Evolutionary conservation across 1,284 basidiomycete genomes (phyloP), one percentile per base, ranked within the genome.

Genomic region (Malassezia cuniculi): DNA sequence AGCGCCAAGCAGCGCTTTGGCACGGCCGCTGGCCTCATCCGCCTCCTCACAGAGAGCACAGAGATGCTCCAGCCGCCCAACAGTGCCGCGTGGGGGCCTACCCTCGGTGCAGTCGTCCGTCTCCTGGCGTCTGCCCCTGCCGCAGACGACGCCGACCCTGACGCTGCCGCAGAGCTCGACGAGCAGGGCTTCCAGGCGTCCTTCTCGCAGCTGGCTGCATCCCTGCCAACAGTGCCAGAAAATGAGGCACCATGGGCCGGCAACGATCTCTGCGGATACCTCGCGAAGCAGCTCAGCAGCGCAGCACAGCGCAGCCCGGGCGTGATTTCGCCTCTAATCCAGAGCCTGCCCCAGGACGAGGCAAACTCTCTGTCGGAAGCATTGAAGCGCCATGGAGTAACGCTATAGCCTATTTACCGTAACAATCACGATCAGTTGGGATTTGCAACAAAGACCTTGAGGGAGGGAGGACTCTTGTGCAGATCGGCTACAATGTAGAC

Each of bases 101-200:
- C 25, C 1, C 31, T 44, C 1, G 14, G 27, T 6, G 36, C 56
- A 83, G 83, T 83, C 73, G 79, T 15, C 49, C 71, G 10, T 70
- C 74, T 25, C 0, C 74, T 93, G 15, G 74, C 78, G n/a, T 79
- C 78, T 49, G 74, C 7, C 79, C 87, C 69, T 74, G 72, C 39
- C 76, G 84, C 44, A 77, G 80, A 73, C 63, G 2, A 68, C 60
- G 54, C 58, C 20, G 52, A 50, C 1, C 29, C 34, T 6, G 62
- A 70, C 4, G 71, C 69, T 12, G 75, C 77, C 29, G 76, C 90
- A 31, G 90, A 95, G 68, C 79, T 78, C 50, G 89, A 95, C 61
- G 90, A 81, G 6, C 78, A 80, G 4, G 84, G 85, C 0, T 97
- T 94, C 71, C 90, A 97, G 66, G 82, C 83, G 0, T 80, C 81